These are phyloP conservation scores for Pyricularia sp. DNA, from an alignment of 2,329 filamentous ascomycete species.

Conservation along the genomic window DNA sequence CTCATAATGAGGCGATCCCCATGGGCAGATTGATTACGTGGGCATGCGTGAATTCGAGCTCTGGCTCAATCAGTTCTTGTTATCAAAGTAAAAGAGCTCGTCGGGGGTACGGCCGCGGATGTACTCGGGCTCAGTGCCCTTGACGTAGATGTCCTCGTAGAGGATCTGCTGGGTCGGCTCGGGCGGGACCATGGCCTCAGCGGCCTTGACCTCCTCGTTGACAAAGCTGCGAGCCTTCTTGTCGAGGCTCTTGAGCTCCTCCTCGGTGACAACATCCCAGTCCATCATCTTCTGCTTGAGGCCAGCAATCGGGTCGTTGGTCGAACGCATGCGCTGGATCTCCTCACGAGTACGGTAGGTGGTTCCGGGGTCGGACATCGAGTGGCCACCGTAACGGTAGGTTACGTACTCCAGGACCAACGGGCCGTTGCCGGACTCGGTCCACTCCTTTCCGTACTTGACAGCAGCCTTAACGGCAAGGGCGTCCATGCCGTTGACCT, in stretches of 20 bases:
- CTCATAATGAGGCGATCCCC: neutral
- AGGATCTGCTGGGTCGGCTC: slow-evolving; percentile 74
- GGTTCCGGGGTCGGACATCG: slow-evolving; percentile 98
- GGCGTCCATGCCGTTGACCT: slow-evolving; percentile 99
- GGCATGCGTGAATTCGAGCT: neutral
- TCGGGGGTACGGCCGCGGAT: slow-evolving; percentile 81
- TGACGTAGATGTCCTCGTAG: slow-evolving; percentile 94
- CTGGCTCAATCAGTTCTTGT: slow-evolving; percentile 9
- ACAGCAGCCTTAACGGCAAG: slow-evolving; percentile 96
- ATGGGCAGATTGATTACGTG: neutral
- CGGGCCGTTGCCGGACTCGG: slow-evolving; percentile 74
- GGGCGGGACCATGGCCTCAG: slow-evolving; percentile 79
- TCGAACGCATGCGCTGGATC: slow-evolving; percentile 98
- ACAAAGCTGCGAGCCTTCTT: slow-evolving; percentile 83
- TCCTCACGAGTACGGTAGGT: slow-evolving; percentile 99
- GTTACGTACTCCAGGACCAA: slow-evolving; percentile 98
- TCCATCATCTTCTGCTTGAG: slow-evolving; percentile 97
- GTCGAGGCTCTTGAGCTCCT: slow-evolving; percentile 92
- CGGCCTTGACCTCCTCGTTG: slow-evolving; percentile 80
- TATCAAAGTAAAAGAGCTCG: slow-evolving; percentile 87
- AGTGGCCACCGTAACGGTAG: slow-evolving; percentile 98
- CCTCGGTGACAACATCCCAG: slow-evolving; percentile 85
- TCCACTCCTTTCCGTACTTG: slow-evolving; percentile 86
- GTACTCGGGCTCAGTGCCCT: slow-evolving; percentile 78
- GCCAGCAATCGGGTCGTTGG: slow-evolving; percentile 95